phyloP scores from a whole-genome alignment of 495 filamentous ascomycete genomes.

The Trichoderma virens region DNA sequence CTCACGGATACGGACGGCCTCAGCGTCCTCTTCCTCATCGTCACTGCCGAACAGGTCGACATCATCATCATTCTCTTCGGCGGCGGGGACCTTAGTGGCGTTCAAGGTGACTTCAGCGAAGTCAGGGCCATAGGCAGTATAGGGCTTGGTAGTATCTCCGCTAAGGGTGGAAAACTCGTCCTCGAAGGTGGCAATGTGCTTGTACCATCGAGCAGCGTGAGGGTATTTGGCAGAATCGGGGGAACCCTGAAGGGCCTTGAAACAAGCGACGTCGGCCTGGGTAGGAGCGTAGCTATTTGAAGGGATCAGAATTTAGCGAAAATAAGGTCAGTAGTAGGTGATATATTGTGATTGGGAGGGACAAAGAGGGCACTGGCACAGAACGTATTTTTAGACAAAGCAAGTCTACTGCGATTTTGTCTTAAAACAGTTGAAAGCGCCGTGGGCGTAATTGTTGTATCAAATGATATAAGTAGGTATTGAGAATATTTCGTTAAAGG shows the following conservation, averaged over 20 bases:
- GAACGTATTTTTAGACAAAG: no score
- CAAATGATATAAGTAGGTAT: no score
- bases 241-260: constrained; percentile 71
- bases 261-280: constrained; percentile 92
- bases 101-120: constrained; percentile 62
- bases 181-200: constrained; percentile 88
- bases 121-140: constrained; percentile 90
- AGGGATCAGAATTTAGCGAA: not conserved
- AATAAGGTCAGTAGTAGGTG: not conserved
- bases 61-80: constrained; percentile 75
- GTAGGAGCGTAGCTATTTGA: constrained; percentile 73
- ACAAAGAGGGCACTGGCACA: no score
- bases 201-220: constrained; percentile 94
- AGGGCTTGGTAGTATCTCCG: constrained; percentile 80
- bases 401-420: no score
- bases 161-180: constrained; percentile 84
- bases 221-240: constrained; percentile 84
- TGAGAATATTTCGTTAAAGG: no score
- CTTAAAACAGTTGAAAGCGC: no score
- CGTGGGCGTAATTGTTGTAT: no score
- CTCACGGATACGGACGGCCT: constrained; percentile 73
- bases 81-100: constrained; percentile 77
- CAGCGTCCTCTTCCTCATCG: constrained; percentile 89
- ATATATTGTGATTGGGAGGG: not conserved
- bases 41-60: constrained; percentile 84